Base-by-base conservation (phyloP, 2,329 filamentous ascomycete species). In the Penicillium sp. region DNA sequence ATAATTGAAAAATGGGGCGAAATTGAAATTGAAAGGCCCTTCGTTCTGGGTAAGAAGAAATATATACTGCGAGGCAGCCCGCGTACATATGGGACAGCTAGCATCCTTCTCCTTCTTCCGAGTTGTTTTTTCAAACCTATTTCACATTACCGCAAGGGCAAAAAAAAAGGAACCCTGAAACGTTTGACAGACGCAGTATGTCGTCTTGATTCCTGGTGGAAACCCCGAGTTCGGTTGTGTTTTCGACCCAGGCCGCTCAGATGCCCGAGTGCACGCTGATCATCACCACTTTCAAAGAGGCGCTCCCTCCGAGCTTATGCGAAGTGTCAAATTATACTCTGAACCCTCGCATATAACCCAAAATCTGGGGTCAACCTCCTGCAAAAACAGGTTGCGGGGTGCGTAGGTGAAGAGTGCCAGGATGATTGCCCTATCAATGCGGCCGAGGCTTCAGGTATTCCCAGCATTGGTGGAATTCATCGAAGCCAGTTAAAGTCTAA, bases 231-330 rank as follows among this genome's bases (percentile, higher is more conserved):
- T 27, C 9, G 25, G 6, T 27, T 27, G 25, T 27, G 6, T 27
- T 9, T 5, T 27, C 25, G 9, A 27, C 25, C 7, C 25, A 27
- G 4, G 25, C 25, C 25, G 30, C 13, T n/a, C 13, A 33, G 30
- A 14, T 35, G 31, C n/a, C 16, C 5, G 7, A 3, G 8, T 35
- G 14, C n/a, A 9, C n/a, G 31, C 48, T 47, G 54, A 57, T 59
- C 56, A 55, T 58, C 36, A 8, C 55, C 46, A 18, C 25, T 47
- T 54, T 13, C 8, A 54, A 47, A 56, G 46, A 55, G 57, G 57
- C 25, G 7, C 5, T 4, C 2, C 16, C 48, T 50, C 57, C 57
- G 57, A 13, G 22, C 30, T 33, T 2, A 30, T n/a, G 31, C 31
- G 16, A n/a, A 18, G 16, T 10, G 18, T 8, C 25, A 16, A 28